These are phyloP conservation scores for Galeopsis tetrahit DNA, from an alignment of 257 asterid genomes.

Conservation along the genomic window DNA sequence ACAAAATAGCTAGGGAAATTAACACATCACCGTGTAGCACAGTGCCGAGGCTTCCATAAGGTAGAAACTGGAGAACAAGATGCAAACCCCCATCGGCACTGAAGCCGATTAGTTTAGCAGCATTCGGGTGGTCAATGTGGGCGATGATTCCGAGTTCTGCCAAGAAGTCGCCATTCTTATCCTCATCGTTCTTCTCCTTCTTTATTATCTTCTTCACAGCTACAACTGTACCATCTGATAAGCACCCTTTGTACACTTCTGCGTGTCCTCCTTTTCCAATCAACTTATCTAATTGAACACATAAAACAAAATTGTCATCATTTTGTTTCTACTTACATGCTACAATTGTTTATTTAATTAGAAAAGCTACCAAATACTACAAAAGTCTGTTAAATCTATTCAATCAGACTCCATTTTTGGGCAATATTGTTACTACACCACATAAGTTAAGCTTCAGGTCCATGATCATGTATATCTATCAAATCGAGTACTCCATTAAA, in stretches of 20 bases:
- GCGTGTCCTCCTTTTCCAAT: slow-evolving; percentile 99
- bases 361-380: background rate
- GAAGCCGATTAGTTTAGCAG: slow-evolving; percentile 86
- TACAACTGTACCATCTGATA: slow-evolving; percentile 74
- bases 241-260: slow-evolving; percentile 81
- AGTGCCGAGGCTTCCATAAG: slow-evolving; percentile 81
- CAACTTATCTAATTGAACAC: slow-evolving; percentile 53
- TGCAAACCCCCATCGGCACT: slow-evolving; percentile 71
- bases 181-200: slow-evolving; percentile 72
- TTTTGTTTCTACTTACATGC: no score
- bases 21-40: slow-evolving; percentile 67
- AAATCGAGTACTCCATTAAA: background rate
- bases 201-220: slow-evolving; percentile 86
- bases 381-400: background rate
- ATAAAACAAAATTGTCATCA: background rate
- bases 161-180: slow-evolving; percentile 79
- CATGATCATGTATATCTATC: slow-evolving; percentile 13
- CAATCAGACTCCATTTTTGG: slow-evolving; percentile 20
- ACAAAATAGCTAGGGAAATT: background rate
- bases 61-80: slow-evolving; percentile 80
- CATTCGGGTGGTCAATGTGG: slow-evolving; percentile 88
- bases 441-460: slow-evolving; percentile 25
- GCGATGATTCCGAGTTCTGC: slow-evolving; percentile 94
- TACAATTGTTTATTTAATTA: no score
- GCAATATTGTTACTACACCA: background rate